Base-by-base conservation (phyloP, 73 alveolate species). In the Paramecium octaurelia region DNA sequence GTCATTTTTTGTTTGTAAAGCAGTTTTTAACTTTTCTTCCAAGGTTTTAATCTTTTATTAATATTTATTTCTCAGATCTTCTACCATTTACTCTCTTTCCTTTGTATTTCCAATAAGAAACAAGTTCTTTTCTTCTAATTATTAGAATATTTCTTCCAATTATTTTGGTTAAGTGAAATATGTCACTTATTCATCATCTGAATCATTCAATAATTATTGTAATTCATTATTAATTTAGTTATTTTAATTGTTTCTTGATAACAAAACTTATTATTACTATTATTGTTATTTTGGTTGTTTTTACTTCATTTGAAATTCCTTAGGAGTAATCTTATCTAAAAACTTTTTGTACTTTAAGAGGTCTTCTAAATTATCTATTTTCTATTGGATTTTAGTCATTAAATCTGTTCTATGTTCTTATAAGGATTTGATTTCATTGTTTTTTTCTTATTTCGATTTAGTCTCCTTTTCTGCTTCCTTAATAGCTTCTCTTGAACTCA, bases 11-110 rank as follows among this genome's bases (percentile, higher is more conserved):
- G 90, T 64, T 29, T 89, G 27, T 29, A n/a, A 70, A 36, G 80
- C 88, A 24, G 43, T 89, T 89, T 71, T 14, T 35, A 46, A 35
- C 46, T 89, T 83, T 16, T 89, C 94, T 29, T 71, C 88, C 8
- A 89, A 29, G 24, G 40, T 31, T 44, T 71, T 68, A 21, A 34
- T 8, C 54, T 89, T 89, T 71, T 71, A 18, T 4, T 46, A 40
- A 89, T 70, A 89, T 71, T 40, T 89, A 18, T 89, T 59, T 42
- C 57, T 89, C 11, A 89, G 35, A 35, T 89, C 94, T 42, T 89
- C 94, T 70, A 83, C 94, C 70, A 42, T 42, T 70, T 89, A 50
- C 46, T 89, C 94, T 71, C 90, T 89, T 69, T 89, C 94, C 46
- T 89, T 48, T 20, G 94, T 89, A 71, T 89, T 89, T 27, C 64